Evolutionary conservation across 192 early-diverging fungal species (phyloP), one percentile per base, ranked within the genome.

Genomic region (Paraglomus occultum): DNA sequence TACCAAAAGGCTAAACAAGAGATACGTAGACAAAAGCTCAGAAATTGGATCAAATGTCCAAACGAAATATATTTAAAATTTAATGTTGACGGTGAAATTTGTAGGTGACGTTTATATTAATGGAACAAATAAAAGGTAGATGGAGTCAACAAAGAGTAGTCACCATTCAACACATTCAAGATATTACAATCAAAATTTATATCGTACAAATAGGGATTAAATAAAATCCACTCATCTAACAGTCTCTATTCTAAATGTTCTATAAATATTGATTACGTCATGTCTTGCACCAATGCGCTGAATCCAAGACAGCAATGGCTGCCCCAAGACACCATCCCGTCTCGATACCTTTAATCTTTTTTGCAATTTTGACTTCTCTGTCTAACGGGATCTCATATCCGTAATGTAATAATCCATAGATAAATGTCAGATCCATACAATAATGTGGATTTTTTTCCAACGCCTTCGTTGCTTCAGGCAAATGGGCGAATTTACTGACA

Each of bases 251-350:
- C 3, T 31, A 31, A 31, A 31, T 31, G 31, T 31, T 31, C 31
- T 31, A 31, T 31, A 31, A 31, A 31, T 31, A 31, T 31, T 31
- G 31, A 31, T 48, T 64, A 64, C 20, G 42, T 57, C 38, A 45
- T 69, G 38, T 5, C 69, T 76, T 75, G 55, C 82, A 84, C 9
- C 70, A 59, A 17, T 55, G 14, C 22, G 71, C 62, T 31, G 68
- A 73, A 74, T 95, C 91, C 10, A 96, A 76, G 57, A 97, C 80
- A 23, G 91, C 85, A 61, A 98, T 89, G 20, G 95, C 87, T 20
- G 94, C 94, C 38, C 96, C 96, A 48, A 98, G 80, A 75, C 92
- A 94, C 97, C 97, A 99, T 11, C 97, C 97, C 15, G 93, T 95
- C 74, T 99, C 95, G 46, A 93, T 87, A 23, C 86, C 91, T 42